Base-by-base conservation (phyloP, 1,284 basidiomycete species). In the Leccinum pachyderme region DNA sequence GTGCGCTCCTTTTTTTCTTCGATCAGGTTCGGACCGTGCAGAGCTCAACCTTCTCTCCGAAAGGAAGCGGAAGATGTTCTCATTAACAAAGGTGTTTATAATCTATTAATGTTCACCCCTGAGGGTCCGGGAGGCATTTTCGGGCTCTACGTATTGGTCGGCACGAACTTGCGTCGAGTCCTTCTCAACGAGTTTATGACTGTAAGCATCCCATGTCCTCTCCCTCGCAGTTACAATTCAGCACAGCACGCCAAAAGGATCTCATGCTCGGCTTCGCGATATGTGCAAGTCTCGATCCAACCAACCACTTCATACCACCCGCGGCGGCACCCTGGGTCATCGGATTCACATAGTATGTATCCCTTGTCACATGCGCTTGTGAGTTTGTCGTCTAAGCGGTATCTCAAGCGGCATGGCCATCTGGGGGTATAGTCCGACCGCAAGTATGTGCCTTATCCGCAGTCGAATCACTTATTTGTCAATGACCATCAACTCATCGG, bases 131-230 rank as follows among this genome's bases (percentile, higher is more conserved):
- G 79, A 12, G 86, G 86, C 4, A 79, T 84, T 51, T 84, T 89
- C 53, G 86, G 72, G 3, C 70, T 87, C 41, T 81, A 79, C 55
- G 71, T 77, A 6, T 57, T 71, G 3, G 74, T 81, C 15, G 81
- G 81, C 4, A 71, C 78, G 45, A 80, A 77, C 45, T 68, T 87
- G 18, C 72, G 75, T n/a, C 74, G 77, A 15, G 77, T 76, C 35
- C 82, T 87, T 64, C 68, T 87, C 55, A 89, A 86, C 65, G 87
- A 89, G 59, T 85, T 87, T 60, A 72, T 85, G 44, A 78, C 75
- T 45, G 85, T 87, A 63, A 62, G 80, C 58, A 31, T 24, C 44
- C n/a, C 44, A 12, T 9, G 2, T n/a, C 31, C 35, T 49, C 33
- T 49, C 37, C n/a, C 39, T 3, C 5, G 18, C 28, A 50, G 15